Evolutionary conservation across 805 yeast species (phyloP).

Genomic region (Ogataea angusta): DNA sequence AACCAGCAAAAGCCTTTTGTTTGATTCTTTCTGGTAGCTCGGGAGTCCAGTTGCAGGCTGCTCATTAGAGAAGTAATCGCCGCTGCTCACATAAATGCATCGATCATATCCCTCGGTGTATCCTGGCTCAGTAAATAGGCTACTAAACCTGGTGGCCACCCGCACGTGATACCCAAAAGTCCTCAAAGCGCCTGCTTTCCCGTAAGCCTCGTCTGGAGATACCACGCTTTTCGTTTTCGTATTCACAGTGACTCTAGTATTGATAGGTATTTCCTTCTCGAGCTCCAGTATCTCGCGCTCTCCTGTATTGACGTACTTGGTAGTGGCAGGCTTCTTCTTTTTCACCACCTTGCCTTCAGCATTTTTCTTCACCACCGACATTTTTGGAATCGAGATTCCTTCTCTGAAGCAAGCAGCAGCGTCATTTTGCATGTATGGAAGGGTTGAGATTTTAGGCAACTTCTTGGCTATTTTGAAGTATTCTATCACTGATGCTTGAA

Average conservation of each 20-base stretch:
- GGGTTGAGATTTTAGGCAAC: slow-evolving; percentile 66
- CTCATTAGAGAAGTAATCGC: slow-evolving; percentile 51
- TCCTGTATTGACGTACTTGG: slow-evolving; percentile 80
- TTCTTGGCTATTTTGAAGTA: slow-evolving; percentile 62
- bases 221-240: slow-evolving; percentile 58
- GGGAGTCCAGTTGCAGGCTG: slow-evolving; percentile 14
- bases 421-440: slow-evolving; percentile 66
- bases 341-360: slow-evolving; percentile 38
- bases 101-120: slow-evolving; percentile 66
- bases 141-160: slow-evolving; percentile 54
- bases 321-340: slow-evolving; percentile 49
- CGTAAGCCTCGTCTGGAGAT: slow-evolving; percentile 69
- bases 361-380: slow-evolving; percentile 36
- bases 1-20: slow-evolving; percentile 43
- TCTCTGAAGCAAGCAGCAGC: slow-evolving; percentile 47
- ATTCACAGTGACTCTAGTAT: slow-evolving; percentile 81
- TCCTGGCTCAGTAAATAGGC: slow-evolving; percentile 68
- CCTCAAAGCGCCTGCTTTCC: slow-evolving; percentile 53
- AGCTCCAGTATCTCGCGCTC: slow-evolving; percentile 56
- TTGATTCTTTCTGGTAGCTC: slow-evolving; percentile 3
- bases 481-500: slow-evolving; percentile 40
- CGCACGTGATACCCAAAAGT: slow-evolving; percentile 76
- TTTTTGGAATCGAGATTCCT: slow-evolving; percentile 54
- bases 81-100: slow-evolving; percentile 62
- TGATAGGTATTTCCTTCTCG: slow-evolving; percentile 62